Conservation (phyloP, 306 rosid species). For the Vigna radiata region DNA sequence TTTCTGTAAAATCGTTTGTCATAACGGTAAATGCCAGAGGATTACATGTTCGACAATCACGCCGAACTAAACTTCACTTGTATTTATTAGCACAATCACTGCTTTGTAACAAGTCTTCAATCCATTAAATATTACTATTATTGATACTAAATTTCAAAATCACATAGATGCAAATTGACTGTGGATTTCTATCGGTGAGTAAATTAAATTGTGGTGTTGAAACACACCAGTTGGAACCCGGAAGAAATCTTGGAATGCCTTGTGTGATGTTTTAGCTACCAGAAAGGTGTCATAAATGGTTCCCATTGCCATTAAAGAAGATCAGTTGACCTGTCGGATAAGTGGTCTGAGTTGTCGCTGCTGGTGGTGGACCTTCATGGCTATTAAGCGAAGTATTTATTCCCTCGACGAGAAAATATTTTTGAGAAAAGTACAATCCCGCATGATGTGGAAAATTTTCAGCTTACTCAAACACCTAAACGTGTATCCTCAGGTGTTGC, state of each 20-base stretch:
- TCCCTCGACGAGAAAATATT: slow-evolving; percentile 2
- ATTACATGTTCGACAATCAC: slow-evolving; percentile 30
- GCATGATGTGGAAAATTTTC: background rate
- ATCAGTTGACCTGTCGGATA: slow-evolving; percentile 31
- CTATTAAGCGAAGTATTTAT: background rate
- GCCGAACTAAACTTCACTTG: background rate
- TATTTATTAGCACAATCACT: slow-evolving; percentile 21
- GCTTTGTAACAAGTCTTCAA: slow-evolving; percentile 22
- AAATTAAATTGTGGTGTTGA: slow-evolving; percentile 27
- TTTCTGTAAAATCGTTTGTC: slow-evolving; percentile 26
- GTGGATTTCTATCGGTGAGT: slow-evolving; percentile 28
- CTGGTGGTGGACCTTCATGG: slow-evolving; percentile 40
- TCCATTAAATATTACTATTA: background rate
- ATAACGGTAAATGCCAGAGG: slow-evolving; percentile 27
- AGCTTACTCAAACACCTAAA: background rate
- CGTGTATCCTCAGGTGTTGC: background rate
- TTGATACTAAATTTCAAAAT: slow-evolving; percentile 12
- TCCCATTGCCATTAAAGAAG: slow-evolving; percentile 35
- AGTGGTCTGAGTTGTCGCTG: slow-evolving; percentile 29
- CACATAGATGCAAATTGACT: slow-evolving; percentile 24
- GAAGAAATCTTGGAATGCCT: slow-evolving; percentile 21
- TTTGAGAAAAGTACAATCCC: background rate
- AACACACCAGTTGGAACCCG: slow-evolving; percentile 2
- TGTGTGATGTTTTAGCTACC: slow-evolving; percentile 20
- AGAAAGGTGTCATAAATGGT: slow-evolving; percentile 42